Percentiles rank a stretch among this genome's conserved stretches.
Evolutionary conservation across 345 rosid genomes (phyloP).

Genomic region (Garcia nutans): DNA sequence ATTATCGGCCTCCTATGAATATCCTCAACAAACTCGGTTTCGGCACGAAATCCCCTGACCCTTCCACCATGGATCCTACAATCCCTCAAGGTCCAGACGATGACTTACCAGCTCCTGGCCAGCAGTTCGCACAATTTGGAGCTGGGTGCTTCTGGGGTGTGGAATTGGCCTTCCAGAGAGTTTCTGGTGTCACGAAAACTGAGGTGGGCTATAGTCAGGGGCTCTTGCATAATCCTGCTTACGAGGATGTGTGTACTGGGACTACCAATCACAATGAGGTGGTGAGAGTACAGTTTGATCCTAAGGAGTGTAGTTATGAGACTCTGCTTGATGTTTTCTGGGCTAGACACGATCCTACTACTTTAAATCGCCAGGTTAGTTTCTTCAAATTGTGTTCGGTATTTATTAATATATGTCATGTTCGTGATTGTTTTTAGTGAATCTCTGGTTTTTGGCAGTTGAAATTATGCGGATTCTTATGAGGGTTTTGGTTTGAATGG

Average conservation of each 20-base stretch:
- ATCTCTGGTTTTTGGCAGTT: neutral
- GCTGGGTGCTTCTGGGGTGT: conserved; percentile 99
- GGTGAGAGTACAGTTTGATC: conserved; percentile 87
- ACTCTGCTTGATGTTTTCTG: conserved; percentile 75
- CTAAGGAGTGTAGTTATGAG: conserved; percentile 67
- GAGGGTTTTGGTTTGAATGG: neutral
- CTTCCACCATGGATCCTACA: conserved; percentile 53
- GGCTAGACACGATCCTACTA: conserved; percentile 91
- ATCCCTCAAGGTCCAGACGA: conserved; percentile 72
- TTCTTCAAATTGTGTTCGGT: neutral
- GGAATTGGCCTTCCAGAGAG: conserved; percentile 85
- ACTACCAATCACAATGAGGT: conserved; percentile 68
- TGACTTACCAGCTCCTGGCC: conserved; percentile 70
- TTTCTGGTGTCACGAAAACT: conserved; percentile 69
- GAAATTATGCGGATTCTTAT: neutral
- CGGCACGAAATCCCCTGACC: conserved; percentile 50
- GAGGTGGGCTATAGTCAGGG: conserved; percentile 92
- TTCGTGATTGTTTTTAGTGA: neutral
- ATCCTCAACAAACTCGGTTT: conserved; percentile 85
- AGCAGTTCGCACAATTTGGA: conserved; percentile 76
- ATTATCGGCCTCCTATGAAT: conserved; percentile 54
- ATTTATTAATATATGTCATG: neutral
- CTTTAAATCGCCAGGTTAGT: conserved; percentile 85
- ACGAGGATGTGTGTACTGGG: conserved; percentile 76
- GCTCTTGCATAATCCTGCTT: conserved; percentile 54